A percentile compares a stretch with the other conserved stretches of the same genome.
Evolutionary conservation across 345 rosid genomes (phyloP).

Genomic region (Bruguiera gymnorhiza): DNA sequence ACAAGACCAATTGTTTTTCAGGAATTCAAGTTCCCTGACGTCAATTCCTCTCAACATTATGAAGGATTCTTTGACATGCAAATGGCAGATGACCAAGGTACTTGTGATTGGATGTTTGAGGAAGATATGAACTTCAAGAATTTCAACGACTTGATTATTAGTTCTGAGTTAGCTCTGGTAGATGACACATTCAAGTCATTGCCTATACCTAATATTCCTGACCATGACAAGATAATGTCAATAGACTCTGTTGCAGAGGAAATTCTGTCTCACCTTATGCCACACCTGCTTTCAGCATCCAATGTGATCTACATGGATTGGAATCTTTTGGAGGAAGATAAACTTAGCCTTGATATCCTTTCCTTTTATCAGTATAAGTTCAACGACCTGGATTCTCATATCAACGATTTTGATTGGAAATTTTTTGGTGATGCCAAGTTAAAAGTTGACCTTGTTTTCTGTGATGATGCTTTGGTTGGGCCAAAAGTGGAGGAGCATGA

Average conservation of each 20-base stretch:
- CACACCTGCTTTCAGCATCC: conserved; percentile 52
- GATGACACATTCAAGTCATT: conserved; percentile 76
- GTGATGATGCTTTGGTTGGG: conserved; percentile 39
- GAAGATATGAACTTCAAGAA: conserved; percentile 63
- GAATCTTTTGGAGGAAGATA: conserved; percentile 66
- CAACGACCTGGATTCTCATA: conserved; percentile 36
- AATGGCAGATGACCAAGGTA: conserved; percentile 37
- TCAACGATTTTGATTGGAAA: conserved; percentile 38
- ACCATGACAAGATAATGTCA: conserved; percentile 40
- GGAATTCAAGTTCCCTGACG: conserved; percentile 52
- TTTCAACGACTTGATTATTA: conserved; percentile 64
- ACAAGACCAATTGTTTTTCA: conserved; percentile 38
- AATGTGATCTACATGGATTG: conserved; percentile 86
- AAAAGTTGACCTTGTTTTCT: conserved; percentile 51
- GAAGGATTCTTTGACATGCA: conserved; percentile 41
- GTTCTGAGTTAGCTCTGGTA: conserved; percentile 58
- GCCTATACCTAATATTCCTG: conserved; percentile 62
- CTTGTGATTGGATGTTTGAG: conserved; percentile 43
- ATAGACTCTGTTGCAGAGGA: conserved; percentile 40
- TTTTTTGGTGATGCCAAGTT: conserved; percentile 38
- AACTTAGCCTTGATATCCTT: conserved; percentile 29
- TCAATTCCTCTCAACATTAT: conserved; percentile 40
- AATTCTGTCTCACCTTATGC: conserved; percentile 43
- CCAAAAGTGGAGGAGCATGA: conserved; percentile 31
- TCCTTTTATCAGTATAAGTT: conserved; percentile 32